Evolutionary conservation across 2,329 filamentous ascomycete species (phyloP).

Genomic region (Fusarium napiforme): DNA sequence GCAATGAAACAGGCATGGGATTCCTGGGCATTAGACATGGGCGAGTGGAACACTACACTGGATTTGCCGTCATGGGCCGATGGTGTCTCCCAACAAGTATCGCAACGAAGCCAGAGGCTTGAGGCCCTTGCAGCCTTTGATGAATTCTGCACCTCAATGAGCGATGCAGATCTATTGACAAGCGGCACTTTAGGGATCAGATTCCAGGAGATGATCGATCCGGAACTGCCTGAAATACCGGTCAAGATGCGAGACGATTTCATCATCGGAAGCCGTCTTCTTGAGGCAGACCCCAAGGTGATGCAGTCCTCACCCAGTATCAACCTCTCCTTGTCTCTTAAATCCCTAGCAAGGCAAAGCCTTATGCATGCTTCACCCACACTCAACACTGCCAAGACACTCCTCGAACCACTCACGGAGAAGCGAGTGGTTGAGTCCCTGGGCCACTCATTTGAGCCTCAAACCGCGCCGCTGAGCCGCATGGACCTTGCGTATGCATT

Average conservation of each 20-base stretch:
- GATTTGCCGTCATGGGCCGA: constrained; percentile 54
- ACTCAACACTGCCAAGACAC: not conserved
- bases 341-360: constrained; percentile 45
- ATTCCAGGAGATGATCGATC: constrained; percentile 66
- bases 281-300: constrained; percentile 57
- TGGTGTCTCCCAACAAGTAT: constrained; percentile 27
- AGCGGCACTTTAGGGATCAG: constrained; percentile 57
- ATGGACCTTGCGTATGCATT: constrained; percentile 68
- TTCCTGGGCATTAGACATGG: constrained; percentile 73
- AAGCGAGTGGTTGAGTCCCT: constrained; percentile 50
- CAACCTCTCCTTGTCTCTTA: constrained; percentile 45
- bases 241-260: constrained; percentile 62
- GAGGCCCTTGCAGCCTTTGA: constrained; percentile 62
- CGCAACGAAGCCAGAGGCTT: constrained; percentile 42
- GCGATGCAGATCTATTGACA: constrained; percentile 72
- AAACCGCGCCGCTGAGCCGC: constrained; percentile 53
- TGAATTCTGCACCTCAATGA: constrained; percentile 68
- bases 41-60: constrained; percentile 63
- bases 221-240: constrained; percentile 68
- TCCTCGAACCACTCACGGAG: constrained; percentile 49
- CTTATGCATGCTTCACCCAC: constrained; percentile 21
- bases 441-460: constrained; percentile 49
- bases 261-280: constrained; percentile 58
- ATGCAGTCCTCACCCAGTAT: constrained; percentile 45
- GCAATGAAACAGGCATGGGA: constrained; percentile 72